Conservation (phyloP, 495 filamentous ascomycete genomes). For the Penicillium nucicola region DNA sequence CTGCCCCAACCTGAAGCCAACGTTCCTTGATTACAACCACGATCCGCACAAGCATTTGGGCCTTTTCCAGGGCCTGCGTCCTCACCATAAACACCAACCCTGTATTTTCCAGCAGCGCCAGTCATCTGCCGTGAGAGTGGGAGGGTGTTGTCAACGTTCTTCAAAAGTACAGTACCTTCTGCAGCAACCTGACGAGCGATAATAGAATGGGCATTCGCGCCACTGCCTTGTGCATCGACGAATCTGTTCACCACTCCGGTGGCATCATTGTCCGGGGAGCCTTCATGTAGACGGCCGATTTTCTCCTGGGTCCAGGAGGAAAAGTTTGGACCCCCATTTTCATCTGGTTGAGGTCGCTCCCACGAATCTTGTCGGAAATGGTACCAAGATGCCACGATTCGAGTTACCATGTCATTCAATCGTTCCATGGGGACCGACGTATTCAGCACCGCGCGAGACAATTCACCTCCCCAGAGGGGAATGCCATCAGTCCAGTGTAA, state of each 20-base stretch:
- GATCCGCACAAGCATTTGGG: constrained; percentile 73
- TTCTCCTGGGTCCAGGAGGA: constrained; percentile 81
- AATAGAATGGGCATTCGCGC: constrained; percentile 61
- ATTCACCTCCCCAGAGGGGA: constrained; percentile 74
- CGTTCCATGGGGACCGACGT: constrained; percentile 76
- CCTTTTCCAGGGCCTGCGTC: constrained; percentile 70
- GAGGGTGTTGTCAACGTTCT: constrained; percentile 64
- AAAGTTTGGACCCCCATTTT: constrained; percentile 78
- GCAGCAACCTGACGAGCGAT: constrained; percentile 72
- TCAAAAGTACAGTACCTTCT: constrained; percentile 83
- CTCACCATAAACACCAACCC: constrained; percentile 79
- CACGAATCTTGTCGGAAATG: constrained; percentile 79
- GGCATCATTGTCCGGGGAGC: constrained; percentile 53
- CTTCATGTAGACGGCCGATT: constrained; percentile 61
- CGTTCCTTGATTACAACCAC: constrained; percentile 79
- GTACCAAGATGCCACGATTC: constrained; percentile 91
- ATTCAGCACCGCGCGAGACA: constrained; percentile 79
- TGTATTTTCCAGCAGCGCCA: constrained; percentile 39
- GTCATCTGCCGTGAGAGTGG: constrained; percentile 58
- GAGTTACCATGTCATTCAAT: constrained; percentile 89
- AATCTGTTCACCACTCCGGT: constrained; percentile 71
- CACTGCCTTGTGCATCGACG: constrained; percentile 62
- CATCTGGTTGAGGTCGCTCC: constrained; percentile 51
- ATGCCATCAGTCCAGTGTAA: constrained; percentile 70
- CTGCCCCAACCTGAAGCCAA: constrained; percentile 87